phyloP scores from a whole-genome alignment of 139 green algal species.

The Monoraphidium neglectum region DNA sequence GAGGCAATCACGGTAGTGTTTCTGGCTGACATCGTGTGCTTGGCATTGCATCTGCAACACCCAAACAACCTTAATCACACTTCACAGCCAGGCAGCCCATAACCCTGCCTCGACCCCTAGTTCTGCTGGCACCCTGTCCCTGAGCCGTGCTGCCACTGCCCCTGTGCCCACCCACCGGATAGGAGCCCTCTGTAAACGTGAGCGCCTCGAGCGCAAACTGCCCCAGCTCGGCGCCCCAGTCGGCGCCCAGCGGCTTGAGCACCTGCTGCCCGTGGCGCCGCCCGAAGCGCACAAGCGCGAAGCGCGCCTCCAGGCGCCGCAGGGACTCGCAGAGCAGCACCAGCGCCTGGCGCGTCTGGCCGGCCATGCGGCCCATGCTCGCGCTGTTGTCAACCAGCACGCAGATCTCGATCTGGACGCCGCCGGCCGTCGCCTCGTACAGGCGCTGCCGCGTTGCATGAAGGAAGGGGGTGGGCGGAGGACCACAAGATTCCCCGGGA shows the following conservation, averaged over 20 bases:
- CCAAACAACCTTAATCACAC: too few relatives aligned
- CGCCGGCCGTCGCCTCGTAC: slow-evolving; percentile 3
- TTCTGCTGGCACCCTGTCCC: too few relatives aligned
- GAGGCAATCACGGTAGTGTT: too few relatives aligned
- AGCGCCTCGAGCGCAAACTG: slow-evolving; percentile 38
- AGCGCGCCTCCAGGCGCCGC: slow-evolving; percentile 32
- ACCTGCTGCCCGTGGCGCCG: slow-evolving; percentile 29
- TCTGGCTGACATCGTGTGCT: too few relatives aligned
- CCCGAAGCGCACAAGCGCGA: slow-evolving; percentile 46
- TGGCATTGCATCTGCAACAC: too few relatives aligned
- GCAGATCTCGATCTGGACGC: slow-evolving; percentile 36
- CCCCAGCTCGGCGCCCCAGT: slow-evolving; percentile 20
- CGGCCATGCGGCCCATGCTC: slow-evolving; percentile 38
- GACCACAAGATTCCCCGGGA: too few relatives aligned
- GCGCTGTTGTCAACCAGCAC: slow-evolving; percentile 52
- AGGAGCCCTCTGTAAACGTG: slow-evolving; percentile 40
- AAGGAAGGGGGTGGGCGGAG: too few relatives aligned
- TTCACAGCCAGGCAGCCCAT: too few relatives aligned
- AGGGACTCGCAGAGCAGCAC: slow-evolving; percentile 46
- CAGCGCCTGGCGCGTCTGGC: slow-evolving; percentile 34
- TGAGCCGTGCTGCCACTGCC: too few relatives aligned
- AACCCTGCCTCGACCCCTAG: too few relatives aligned
- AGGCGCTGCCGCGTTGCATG: slow-evolving; percentile 15
- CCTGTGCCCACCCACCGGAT: too few relatives aligned
- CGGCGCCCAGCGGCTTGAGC: slow-evolving; percentile 35